Evolutionary conservation across 345 rosid species (phyloP).

Genomic region (Orychophragmus violaceus): DNA sequence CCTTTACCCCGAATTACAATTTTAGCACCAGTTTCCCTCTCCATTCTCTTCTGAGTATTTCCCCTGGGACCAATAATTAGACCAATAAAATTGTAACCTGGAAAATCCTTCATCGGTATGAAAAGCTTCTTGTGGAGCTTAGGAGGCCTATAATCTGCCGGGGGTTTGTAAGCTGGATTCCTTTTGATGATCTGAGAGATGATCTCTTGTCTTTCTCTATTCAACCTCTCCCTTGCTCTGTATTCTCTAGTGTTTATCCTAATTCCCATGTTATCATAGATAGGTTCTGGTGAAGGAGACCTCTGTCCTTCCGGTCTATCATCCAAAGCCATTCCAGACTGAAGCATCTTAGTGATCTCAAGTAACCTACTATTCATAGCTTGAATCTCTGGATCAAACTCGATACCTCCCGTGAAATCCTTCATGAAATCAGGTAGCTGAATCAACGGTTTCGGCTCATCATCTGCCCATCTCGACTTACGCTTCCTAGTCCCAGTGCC

Average conservation of each 20-base stretch:
- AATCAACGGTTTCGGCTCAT: conserved; percentile 77
- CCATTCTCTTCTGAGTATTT: conserved; percentile 98
- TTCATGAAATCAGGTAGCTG: conserved; percentile 93
- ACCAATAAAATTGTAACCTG: conserved; percentile 88
- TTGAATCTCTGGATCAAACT: conserved; percentile 89
- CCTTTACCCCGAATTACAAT: conserved; percentile 97
- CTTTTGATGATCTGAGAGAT: conserved; percentile 82
- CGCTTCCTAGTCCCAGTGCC: conserved; percentile 62
- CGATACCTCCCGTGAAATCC: conserved; percentile 86
- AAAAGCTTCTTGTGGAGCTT: conserved; percentile 96
- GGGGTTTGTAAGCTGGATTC: conserved; percentile 95
- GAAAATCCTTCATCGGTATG: conserved; percentile 90
- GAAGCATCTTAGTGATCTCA: conserved; percentile 76
- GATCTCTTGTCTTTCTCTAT: conserved; percentile 84
- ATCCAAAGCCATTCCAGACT: conserved; percentile 73
- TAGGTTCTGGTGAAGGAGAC: conserved; percentile 94
- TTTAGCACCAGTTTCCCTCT: conserved; percentile 92
- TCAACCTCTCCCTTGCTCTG: conserved; percentile 83
- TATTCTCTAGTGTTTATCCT: conserved; percentile 86
- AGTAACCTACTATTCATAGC: conserved; percentile 76
- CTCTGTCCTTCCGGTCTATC: conserved; percentile 89
- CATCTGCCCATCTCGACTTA: conserved; percentile 91
- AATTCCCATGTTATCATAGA: conserved; percentile 90
- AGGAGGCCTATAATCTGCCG: conserved; percentile 92
- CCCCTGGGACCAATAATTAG: conserved; percentile 95